Conservation (phyloP, 2,329 filamentous ascomycete genomes). For the Cladosporium austrohemisphaericum region DNA sequence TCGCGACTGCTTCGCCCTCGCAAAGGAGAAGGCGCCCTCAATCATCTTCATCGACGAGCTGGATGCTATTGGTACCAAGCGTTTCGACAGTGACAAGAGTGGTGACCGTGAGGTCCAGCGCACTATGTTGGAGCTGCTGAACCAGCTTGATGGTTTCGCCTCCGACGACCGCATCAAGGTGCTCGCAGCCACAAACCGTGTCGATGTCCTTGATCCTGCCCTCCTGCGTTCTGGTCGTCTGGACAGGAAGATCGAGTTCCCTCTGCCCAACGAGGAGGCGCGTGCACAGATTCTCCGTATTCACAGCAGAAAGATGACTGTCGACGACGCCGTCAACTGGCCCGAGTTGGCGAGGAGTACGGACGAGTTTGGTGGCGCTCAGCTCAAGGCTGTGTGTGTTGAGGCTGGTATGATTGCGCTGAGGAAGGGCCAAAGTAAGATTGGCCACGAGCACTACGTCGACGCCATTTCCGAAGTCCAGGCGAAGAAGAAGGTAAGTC, state of each 20-base stretch:
- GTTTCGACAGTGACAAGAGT: constrained; percentile 90
- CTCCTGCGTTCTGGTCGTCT: constrained; percentile 94
- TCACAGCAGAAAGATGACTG: constrained; percentile 97
- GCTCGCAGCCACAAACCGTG: constrained; percentile 98
- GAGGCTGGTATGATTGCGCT: constrained; percentile 99
- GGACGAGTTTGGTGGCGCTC: constrained; percentile 95
- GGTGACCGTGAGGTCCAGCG: constrained; percentile 97
- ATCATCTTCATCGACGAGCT: constrained; percentile 99
- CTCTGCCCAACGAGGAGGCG: constrained; percentile 94
- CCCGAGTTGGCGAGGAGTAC: constrained; percentile 91
- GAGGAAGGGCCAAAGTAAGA: constrained; percentile 90
- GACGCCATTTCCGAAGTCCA: constrained; percentile 97
- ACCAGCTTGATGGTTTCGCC: constrained; percentile 96
- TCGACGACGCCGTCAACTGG: constrained; percentile 93
- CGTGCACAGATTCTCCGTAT: constrained; percentile 96
- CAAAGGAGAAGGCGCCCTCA: constrained; percentile 96
- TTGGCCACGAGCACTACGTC: constrained; percentile 96
- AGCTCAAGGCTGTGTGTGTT: constrained; percentile 97
- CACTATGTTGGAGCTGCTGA: constrained; percentile 96
- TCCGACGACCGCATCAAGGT: constrained; percentile 98
- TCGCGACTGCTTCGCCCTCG: constrained; percentile 92
- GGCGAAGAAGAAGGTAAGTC: constrained; percentile 77
- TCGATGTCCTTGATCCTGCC: constrained; percentile 95
- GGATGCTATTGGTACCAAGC: constrained; percentile 94
- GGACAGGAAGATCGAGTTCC: constrained; percentile 98